Evolutionary conservation across 257 asterid genomes (phyloP).

Genomic region (Gynochthodes officinalis): DNA sequence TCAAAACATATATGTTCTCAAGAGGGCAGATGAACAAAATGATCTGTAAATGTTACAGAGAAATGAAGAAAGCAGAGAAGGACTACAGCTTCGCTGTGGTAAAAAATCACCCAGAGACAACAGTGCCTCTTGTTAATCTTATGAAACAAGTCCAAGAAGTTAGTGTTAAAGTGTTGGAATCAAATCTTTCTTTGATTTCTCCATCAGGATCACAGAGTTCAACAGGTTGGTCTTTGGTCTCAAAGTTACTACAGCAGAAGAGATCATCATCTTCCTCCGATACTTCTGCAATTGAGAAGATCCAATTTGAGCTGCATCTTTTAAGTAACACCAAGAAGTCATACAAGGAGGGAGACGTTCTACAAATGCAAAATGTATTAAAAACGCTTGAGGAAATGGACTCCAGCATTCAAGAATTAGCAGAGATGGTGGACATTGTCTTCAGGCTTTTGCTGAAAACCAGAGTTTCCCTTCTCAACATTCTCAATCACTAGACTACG

Average conservation of each 20-base stretch:
- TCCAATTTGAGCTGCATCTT: neutral
- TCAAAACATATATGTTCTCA: slow-evolving; percentile 22
- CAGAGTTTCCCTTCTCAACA: slow-evolving; percentile 26
- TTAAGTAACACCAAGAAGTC: slow-evolving; percentile 1
- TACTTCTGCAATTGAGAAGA: neutral
- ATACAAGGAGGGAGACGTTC: neutral
- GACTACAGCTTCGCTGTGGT: neutral
- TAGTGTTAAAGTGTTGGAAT: slow-evolving; percentile 20
- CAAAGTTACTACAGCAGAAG: slow-evolving; percentile 23
- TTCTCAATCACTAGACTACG: neutral
- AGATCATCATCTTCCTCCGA: neutral
- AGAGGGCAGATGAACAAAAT: slow-evolving; percentile 19
- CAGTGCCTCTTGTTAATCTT: slow-evolving; percentile 3
- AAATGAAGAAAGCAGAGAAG: slow-evolving; percentile 15
- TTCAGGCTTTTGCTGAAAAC: slow-evolving; percentile 14
- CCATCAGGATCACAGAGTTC: neutral
- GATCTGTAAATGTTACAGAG: slow-evolving; percentile 29
- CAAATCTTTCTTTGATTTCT: slow-evolving; percentile 22
- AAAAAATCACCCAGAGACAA: neutral
- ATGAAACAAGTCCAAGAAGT: slow-evolving; percentile 27
- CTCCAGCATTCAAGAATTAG: slow-evolving; percentile 17
- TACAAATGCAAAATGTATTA: neutral
- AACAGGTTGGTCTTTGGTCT: slow-evolving; percentile 28
- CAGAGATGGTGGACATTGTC: slow-evolving; percentile 8
- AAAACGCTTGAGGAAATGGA: slow-evolving; percentile 14